Evolutionary conservation across 768 basidiomycete species (phyloP), one percentile per base, ranked within the genome.

Genomic region (Dioszegia hungarica): DNA sequence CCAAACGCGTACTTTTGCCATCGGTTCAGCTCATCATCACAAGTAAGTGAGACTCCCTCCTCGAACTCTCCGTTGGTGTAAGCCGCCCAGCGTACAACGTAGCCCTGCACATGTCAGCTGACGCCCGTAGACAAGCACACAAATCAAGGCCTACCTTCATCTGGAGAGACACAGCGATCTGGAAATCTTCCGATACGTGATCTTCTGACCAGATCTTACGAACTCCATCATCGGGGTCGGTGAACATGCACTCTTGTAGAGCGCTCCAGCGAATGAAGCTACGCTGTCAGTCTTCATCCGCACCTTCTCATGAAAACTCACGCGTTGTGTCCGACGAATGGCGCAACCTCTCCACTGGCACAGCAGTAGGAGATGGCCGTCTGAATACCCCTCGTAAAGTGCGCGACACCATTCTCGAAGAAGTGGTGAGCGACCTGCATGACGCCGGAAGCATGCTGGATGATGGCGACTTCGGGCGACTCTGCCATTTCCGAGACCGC

Each of bases 351-450:
- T 19, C 75, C 75, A 57, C 61, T 73, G 24, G 75, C 73, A 20
- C 58, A 58, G 50, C 68, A 71, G 59, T 61, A 75, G 3, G 74
- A 74, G 41, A 77, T 77, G 22, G 74, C 72, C 14, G 24, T 54
- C 39, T 92, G 90, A 77, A 93, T 89, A 34, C 89, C 82, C 20
- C 85, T 83, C 1, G 90, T 92, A 77, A 94, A 93, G 75, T 86
- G 85, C 12, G 90, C 84, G 59, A 93, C 86, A 17, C 88, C 89
- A 64, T 90, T 90, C 72, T 94, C 90, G 67, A 93, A 92, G 77
- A 87, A 92, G 75, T 90, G 86, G 73, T 87, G 80, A 0, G 86
- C 89, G 54, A 90, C 89, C 75, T 92, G 88, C 86, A 91, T 89
- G 63, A 92, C 89, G 65, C 89, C 88, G 5, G 87, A 89, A 67